phyloP scores from a whole-genome alignment of 2,329 filamentous ascomycete species.

The Trichoderma brevicompactum region DNA sequence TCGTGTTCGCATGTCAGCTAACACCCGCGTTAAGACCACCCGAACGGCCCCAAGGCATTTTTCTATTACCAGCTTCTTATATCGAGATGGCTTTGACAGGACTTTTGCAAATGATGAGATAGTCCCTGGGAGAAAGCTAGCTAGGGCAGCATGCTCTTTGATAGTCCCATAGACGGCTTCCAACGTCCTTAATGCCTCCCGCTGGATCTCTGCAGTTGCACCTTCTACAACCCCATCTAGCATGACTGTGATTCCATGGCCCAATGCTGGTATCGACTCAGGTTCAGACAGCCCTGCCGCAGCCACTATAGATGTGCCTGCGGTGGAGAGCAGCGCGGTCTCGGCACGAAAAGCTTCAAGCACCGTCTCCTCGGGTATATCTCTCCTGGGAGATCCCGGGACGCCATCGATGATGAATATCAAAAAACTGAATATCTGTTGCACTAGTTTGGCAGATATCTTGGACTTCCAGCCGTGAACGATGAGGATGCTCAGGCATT shows the following conservation, averaged over 20 bases:
- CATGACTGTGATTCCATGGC: slow-evolving; percentile 79
- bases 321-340: slow-evolving; percentile 64
- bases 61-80: slow-evolving; percentile 64
- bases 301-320: slow-evolving; percentile 55
- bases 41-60: slow-evolving; percentile 63
- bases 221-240: slow-evolving; percentile 73
- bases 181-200: slow-evolving; percentile 69
- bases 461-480: slow-evolving; percentile 76
- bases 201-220: slow-evolving; percentile 68
- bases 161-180: slow-evolving; percentile 65
- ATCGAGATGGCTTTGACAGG: slow-evolving; percentile 67
- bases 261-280: slow-evolving; percentile 74
- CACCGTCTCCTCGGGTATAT: slow-evolving; percentile 73
- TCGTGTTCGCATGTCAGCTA: slow-evolving; percentile 62
- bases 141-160: slow-evolving; percentile 73
- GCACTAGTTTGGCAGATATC: slow-evolving; percentile 72
- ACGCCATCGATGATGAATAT: slow-evolving; percentile 79
- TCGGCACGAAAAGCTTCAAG: slow-evolving; percentile 73
- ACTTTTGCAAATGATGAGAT: slow-evolving; percentile 80
- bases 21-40: slow-evolving; percentile 56
- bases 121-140: slow-evolving; percentile 85
- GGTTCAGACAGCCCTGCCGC: slow-evolving; percentile 57
- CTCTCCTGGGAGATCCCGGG: slow-evolving; percentile 55
- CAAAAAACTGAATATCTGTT: slow-evolving; percentile 83
- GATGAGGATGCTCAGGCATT: slow-evolving; percentile 75